Base-by-base conservation (phyloP, 345 rosid genomes). In the Hevea brasiliensis region DNA sequence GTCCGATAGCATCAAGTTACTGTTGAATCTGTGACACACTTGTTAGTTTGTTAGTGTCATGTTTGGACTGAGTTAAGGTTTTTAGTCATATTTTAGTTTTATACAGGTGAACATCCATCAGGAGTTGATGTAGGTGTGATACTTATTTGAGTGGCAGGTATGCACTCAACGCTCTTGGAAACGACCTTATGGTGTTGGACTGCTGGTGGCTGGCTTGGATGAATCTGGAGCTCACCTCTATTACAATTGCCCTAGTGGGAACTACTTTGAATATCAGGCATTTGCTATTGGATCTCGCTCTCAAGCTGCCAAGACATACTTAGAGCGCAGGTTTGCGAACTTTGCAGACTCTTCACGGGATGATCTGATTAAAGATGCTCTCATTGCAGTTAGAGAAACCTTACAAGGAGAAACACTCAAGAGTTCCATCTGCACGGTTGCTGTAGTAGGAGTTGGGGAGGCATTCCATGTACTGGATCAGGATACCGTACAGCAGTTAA, bases 151-250 rank as follows among this genome's bases (percentile, higher is more conserved):
- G 65, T 81, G 65, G 77, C 91, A 95, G 99, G 98, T 95, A 29
- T 95, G 99, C 81, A 95, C 99, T 74, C 99, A 95, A 60, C 89
- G 98, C 48, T 95, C 98, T 51, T 95, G 99, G 99, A 95, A 95
- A 81, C 86, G 99, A 0, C 99, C 99, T 17, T 95, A 86, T 70
- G 99, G 99, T 7, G 99, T 95, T 70, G 99, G 99, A 62, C 81
- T 95, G 74, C 83, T 95, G 75, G 97, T 95, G 20, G 98, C 85
- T 68, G 99, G 99, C 64, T 72, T 93, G 83, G 99, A 93, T 79
- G 96, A 95, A 82, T 87, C 92, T 5, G 99, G 99, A 23, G 97
- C 99, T 56, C 99, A 95, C 74, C 92, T 93, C 74, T 95, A 91
- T 81, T 95, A 95, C 85, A 95, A 93, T 82, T 95, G 99, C 76